These are phyloP conservation scores for Pneumocystis carinii DNA, from an alignment of 1,139 yeast genomes.

Conservation along the genomic window DNA sequence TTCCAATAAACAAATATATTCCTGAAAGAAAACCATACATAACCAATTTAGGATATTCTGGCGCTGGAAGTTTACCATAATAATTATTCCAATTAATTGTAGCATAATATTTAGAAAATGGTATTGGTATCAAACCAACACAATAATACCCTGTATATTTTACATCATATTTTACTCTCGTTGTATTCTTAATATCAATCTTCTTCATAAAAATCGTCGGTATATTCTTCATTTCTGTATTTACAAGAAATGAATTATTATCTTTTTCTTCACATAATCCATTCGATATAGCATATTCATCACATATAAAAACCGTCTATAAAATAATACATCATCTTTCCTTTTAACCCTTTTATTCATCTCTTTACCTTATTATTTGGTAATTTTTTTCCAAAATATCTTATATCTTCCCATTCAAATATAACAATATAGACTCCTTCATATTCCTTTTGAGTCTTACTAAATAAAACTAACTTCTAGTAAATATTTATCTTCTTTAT, in stretches of 20 bases:
- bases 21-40: slow-evolving; percentile 77
- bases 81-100: slow-evolving; percentile 10
- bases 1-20: slow-evolving; percentile 65
- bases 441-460: background rate
- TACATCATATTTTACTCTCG: slow-evolving; percentile 46
- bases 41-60: slow-evolving; percentile 82
- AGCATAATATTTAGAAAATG: slow-evolving; percentile 2
- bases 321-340: slow-evolving; percentile 15
- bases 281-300: slow-evolving; percentile 45
- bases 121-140: slow-evolving; percentile 43
- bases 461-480: background rate
- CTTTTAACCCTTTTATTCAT: slow-evolving; percentile 12
- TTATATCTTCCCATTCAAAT: slow-evolving; percentile 71
- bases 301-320: slow-evolving; percentile 52
- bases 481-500: too few species aligned
- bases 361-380: slow-evolving; percentile 20
- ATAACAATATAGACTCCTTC: slow-evolving; percentile 34
- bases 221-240: slow-evolving; percentile 4
- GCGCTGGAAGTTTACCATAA: slow-evolving; percentile 30
- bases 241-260: slow-evolving; percentile 30
- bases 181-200: slow-evolving; percentile 43
- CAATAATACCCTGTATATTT: slow-evolving; percentile 81
- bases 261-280: slow-evolving; percentile 43
- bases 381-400: slow-evolving; percentile 42
- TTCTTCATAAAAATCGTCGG: slow-evolving; percentile 26